These are phyloP conservation scores for Mycena latifolia DNA, from an alignment of 768 basidiomycete species.

Conservation along the genomic window DNA sequence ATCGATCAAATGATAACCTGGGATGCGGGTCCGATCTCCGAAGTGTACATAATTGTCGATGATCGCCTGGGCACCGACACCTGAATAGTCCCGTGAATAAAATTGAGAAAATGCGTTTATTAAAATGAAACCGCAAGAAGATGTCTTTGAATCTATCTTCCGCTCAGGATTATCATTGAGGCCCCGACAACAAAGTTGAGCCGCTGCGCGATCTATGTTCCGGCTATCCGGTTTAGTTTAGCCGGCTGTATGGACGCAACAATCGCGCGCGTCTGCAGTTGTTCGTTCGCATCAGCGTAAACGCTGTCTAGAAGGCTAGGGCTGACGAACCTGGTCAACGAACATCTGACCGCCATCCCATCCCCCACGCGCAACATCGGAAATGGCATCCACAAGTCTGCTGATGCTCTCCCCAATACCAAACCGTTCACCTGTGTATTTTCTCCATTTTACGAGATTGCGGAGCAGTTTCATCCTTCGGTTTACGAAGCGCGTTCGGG, in stretches of 20 bases:
- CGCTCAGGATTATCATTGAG: background rate
- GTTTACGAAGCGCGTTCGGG: conserved; percentile 77
- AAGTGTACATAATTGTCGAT: background rate
- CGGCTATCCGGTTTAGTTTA: conserved; percentile 23
- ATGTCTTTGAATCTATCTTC: too few relatives aligned
- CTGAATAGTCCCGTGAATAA: background rate
- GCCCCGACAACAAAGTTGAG: background rate
- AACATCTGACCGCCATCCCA: conserved; percentile 81
- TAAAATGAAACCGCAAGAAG: background rate
- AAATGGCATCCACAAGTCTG: conserved; percentile 69
- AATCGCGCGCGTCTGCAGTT: conserved; percentile 12
- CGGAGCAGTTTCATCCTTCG: conserved; percentile 78
- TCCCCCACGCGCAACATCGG: conserved; percentile 76
- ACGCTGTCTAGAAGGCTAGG: conserved; percentile 35
- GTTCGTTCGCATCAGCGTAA: conserved; percentile 32
- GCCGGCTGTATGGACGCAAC: background rate
- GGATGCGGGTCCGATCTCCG: conserved; percentile 5
- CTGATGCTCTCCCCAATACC: conserved; percentile 67
- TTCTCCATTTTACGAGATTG: conserved; percentile 83
- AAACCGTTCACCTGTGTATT: conserved; percentile 72
- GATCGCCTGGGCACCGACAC: background rate
- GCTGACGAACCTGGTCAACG: conserved; percentile 33
- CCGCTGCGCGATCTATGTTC: background rate
- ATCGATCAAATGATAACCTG: background rate
- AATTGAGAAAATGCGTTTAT: background rate